Evolutionary conservation across 2,329 filamentous ascomycete genomes (phyloP).

Genomic region (Colletotrichum nymphaeae): DNA sequence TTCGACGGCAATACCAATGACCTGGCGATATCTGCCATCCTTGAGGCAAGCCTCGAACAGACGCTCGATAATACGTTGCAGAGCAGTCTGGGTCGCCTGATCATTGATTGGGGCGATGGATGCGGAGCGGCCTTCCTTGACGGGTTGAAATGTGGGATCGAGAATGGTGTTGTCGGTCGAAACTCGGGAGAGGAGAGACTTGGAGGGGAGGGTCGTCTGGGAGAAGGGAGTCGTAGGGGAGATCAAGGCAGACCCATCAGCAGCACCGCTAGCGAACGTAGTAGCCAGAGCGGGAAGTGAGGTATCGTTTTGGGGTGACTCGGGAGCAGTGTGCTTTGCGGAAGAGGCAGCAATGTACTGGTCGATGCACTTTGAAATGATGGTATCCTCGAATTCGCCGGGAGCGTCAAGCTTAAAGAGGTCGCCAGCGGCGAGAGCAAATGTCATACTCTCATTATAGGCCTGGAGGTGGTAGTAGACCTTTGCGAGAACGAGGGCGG

Average conservation of each 20-base stretch:
- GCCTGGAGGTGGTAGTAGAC: conserved; percentile 99
- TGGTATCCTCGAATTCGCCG: conserved; percentile 98
- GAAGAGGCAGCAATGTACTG: conserved; percentile 88
- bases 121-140: conserved; percentile 64
- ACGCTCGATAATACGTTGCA: conserved; percentile 86
- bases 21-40: conserved; percentile 90
- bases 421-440: conserved; percentile 93
- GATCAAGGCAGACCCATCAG: conserved; percentile 77
- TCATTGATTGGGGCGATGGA: conserved; percentile 75
- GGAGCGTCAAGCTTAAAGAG: conserved; percentile 92
- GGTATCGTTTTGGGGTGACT: conserved; percentile 52
- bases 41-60: conserved; percentile 91
- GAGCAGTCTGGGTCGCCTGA: conserved; percentile 79
- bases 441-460: conserved; percentile 99
- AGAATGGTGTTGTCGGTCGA: conserved; percentile 73
- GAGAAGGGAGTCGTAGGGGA: conserved; percentile 96
- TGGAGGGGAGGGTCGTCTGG: conserved; percentile 91
- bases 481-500: conserved; percentile 94
- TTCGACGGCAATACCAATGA: conserved; percentile 96
- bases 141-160: conserved; percentile 67
- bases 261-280: conserved; percentile 76
- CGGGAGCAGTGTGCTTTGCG: conserved; percentile 60
- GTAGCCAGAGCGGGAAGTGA: conserved; percentile 79
- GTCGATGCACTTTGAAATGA: conserved; percentile 98
- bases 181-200: conserved; percentile 91